Percentiles rank a stretch among this genome's conserved stretches.
Conservation (phyloP, 352 stramenopile species). For the Phytophthora citrophthora region DNA sequence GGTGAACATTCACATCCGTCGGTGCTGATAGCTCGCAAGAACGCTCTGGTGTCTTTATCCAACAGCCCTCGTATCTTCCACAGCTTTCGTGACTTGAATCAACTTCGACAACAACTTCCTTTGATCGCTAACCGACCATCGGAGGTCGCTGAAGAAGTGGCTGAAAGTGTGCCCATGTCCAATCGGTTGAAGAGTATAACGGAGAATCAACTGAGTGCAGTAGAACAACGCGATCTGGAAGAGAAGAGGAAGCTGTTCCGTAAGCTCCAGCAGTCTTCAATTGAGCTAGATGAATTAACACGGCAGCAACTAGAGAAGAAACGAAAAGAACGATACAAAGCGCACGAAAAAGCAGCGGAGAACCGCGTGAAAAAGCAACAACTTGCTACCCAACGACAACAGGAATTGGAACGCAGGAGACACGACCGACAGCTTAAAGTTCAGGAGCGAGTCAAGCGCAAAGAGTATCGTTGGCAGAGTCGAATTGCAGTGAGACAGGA, state of each 20-base stretch:
- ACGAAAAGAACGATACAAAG: constrained; percentile 30
- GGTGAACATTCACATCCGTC: constrained; percentile 7
- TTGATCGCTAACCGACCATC: constrained; percentile 24
- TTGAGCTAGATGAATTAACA: constrained; percentile 43
- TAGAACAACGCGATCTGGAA: constrained; percentile 15
- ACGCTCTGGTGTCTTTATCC: constrained; percentile 34
- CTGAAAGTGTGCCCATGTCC: background rate
- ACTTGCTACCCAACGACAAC: constrained; percentile 17
- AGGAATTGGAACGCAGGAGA: constrained; percentile 13
- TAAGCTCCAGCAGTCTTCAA: constrained; percentile 41
- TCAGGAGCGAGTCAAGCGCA: constrained; percentile 20
- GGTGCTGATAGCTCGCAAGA: constrained; percentile 38
- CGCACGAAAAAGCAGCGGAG: constrained; percentile 37
- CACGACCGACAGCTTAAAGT: constrained; percentile 27
- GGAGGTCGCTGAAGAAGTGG: constrained; percentile 9
- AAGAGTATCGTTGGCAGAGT: constrained; percentile 21
- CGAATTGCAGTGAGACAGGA: constrained; percentile 18
- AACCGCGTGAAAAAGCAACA: constrained; percentile 37
- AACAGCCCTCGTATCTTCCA: constrained; percentile 40
- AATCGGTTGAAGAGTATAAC: constrained; percentile 12
- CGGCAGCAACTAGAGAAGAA: constrained; percentile 40
- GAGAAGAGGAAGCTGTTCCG: constrained; percentile 48
- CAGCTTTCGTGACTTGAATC: constrained; percentile 50
- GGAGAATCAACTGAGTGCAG: constrained; percentile 13
- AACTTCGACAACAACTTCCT: constrained; percentile 51